Evolutionary conservation across 768 basidiomycete species (phyloP).

Genomic region (Leccinum longicurvipes): DNA sequence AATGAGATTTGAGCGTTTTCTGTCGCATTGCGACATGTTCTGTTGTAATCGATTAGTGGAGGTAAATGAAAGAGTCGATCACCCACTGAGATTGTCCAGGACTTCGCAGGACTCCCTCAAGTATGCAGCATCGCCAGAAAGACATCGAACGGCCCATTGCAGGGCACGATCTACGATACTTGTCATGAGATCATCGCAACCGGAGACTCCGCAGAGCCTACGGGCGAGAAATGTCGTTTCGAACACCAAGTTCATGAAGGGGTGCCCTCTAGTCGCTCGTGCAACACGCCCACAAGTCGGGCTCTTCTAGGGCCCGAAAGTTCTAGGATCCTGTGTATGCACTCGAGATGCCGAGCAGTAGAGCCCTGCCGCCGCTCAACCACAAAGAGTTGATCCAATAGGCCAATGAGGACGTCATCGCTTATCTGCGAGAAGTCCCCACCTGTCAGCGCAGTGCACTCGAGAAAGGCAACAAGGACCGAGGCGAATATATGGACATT

Average conservation of each 20-base stretch:
- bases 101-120: constrained; percentile 18
- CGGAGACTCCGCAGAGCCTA: constrained; percentile 22
- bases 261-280: constrained; percentile 25
- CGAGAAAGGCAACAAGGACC: constrained; percentile 48
- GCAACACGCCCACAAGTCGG: constrained; percentile 21
- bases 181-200: constrained; percentile 25
- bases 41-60: constrained; percentile 1
- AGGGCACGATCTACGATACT: constrained; percentile 44
- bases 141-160: constrained; percentile 50
- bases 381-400: constrained; percentile 26
- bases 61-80: background rate
- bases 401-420: constrained; percentile 28
- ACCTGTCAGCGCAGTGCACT: constrained; percentile 27
- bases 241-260: constrained; percentile 26
- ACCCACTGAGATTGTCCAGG: constrained; percentile 41
- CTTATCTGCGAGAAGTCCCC: constrained; percentile 20
- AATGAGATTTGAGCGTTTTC: constrained; percentile 42
- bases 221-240: constrained; percentile 35
- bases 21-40: constrained; percentile 13
- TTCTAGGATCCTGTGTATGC: constrained; percentile 29
- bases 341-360: constrained; percentile 14
- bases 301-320: constrained; percentile 21
- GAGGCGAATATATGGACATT: constrained; percentile 31
- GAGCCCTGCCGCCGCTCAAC: background rate
- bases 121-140: constrained; percentile 35